A percentile compares a stretch with the other conserved stretches of the same genome.
These are phyloP conservation scores for Suhomyces yuchorum DNA, from an alignment of 1,139 yeast species.

Conservation along the genomic window DNA sequence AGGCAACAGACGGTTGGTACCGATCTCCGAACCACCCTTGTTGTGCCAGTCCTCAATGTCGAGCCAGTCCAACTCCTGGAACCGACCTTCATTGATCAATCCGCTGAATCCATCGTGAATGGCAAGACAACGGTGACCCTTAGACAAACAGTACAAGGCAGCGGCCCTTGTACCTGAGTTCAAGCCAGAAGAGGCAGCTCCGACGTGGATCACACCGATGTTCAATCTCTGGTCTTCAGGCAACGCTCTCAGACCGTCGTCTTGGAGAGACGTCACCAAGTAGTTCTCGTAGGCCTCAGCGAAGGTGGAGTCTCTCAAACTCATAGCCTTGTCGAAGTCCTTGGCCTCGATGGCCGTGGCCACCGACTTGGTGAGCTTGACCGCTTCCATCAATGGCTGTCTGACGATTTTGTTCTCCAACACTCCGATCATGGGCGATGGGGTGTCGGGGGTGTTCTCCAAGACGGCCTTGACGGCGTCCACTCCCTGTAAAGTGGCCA, in stretches of 20 bases:
- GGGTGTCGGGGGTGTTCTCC: slow-evolving; percentile 67
- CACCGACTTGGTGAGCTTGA: slow-evolving; percentile 65
- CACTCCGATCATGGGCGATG: slow-evolving; percentile 77
- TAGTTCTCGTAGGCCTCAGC: slow-evolving; percentile 72
- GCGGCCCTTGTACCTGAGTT: slow-evolving; percentile 77
- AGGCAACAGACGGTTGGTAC: slow-evolving; percentile 76
- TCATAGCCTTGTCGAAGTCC: slow-evolving; percentile 66
- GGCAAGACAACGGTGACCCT: slow-evolving; percentile 74
- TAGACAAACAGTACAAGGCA: slow-evolving; percentile 71
- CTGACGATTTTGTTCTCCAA: slow-evolving; percentile 71
- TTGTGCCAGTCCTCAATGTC: slow-evolving; percentile 76
- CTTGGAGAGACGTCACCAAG: slow-evolving; percentile 67
- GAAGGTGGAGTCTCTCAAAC: slow-evolving; percentile 70
- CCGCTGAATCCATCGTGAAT: slow-evolving; percentile 79
- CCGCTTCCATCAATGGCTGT: slow-evolving; percentile 73
- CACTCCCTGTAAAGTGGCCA: slow-evolving; percentile 82
- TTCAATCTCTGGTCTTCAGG: slow-evolving; percentile 59
- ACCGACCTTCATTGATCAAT: slow-evolving; percentile 72
- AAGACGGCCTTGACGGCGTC: slow-evolving; percentile 80
- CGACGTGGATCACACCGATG: slow-evolving; percentile 78
- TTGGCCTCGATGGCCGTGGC: slow-evolving; percentile 64
- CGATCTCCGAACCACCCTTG: slow-evolving; percentile 79
- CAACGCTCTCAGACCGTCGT: slow-evolving; percentile 57
- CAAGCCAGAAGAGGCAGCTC: slow-evolving; percentile 85
- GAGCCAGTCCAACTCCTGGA: slow-evolving; percentile 62